Evolutionary conservation across 805 yeast genomes (phyloP).

Genomic region (Yarrowia keelungensis): DNA sequence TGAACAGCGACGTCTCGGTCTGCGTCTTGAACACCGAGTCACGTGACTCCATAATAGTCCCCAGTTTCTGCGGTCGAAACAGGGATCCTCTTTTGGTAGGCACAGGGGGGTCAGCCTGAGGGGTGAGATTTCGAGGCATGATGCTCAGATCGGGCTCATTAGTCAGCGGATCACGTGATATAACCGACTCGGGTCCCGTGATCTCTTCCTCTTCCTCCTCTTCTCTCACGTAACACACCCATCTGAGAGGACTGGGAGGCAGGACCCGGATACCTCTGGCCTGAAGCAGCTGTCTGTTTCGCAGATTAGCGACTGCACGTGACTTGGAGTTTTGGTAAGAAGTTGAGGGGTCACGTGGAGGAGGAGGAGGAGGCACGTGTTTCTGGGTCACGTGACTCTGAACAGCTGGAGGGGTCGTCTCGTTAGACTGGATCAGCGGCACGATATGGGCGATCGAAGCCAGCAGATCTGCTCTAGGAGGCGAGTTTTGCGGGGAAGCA

Average conservation of each 20-base stretch:
- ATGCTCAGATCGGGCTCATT: not conserved
- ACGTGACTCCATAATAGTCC: not conserved
- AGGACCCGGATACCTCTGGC: slow-evolving; percentile 2
- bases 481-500: not conserved
- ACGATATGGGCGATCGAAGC: not conserved
- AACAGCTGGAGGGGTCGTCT: not conserved
- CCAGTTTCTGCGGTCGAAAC: not conserved
- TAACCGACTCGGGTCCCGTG: too few relatives aligned
- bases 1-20: not conserved
- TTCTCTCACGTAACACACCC: not conserved
- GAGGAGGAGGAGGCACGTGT: not conserved
- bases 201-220: not conserved
- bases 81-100: not conserved
- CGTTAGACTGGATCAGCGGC: not conserved
- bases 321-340: slow-evolving; percentile 3
- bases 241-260: slow-evolving; percentile 8
- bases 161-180: not conserved
- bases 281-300: not conserved
- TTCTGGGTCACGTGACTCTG: too few relatives aligned
- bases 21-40: not conserved
- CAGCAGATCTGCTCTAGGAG: not conserved
- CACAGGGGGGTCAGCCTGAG: too few relatives aligned
- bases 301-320: slow-evolving; percentile 1
- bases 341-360: not conserved
- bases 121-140: not conserved